phyloP scores from a whole-genome alignment of 2,329 filamentous ascomycete genomes.

The Trichoderma sp. region DNA sequence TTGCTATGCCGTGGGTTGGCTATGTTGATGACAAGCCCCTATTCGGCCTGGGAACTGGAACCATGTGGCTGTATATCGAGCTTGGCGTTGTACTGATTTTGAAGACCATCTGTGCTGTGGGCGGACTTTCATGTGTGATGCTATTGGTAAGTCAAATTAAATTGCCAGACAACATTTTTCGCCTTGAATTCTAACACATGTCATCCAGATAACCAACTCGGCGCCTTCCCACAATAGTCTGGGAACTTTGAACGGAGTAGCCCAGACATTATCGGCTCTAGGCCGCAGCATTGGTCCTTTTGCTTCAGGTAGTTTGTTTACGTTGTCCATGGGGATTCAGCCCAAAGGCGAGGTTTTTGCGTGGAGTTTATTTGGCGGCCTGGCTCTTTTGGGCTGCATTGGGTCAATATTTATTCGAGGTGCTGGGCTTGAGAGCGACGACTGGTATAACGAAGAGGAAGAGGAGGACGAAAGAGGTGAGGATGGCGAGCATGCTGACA shows the following conservation, averaged over 20 bases:
- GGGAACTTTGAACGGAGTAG: slow-evolving; percentile 87
- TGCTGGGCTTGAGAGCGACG: slow-evolving; percentile 57
- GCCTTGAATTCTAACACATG: neutral
- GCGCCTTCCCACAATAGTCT: slow-evolving; percentile 81
- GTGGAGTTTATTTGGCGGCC: slow-evolving; percentile 83
- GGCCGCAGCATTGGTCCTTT: slow-evolving; percentile 88
- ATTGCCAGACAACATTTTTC: neutral
- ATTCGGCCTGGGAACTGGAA: slow-evolving; percentile 60
- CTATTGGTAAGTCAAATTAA: slow-evolving; percentile 62
- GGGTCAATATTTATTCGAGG: slow-evolving; percentile 76
- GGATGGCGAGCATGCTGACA: neutral
- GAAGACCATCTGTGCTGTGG: slow-evolving; percentile 88
- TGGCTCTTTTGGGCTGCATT: slow-evolving; percentile 77
- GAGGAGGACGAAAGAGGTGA: slow-evolving; percentile 28
- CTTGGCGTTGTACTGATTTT: slow-evolving; percentile 77
- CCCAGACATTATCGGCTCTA: slow-evolving; percentile 88
- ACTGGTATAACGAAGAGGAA: slow-evolving; percentile 42
- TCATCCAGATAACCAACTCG: slow-evolving; percentile 79
- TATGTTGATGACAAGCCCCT: slow-evolving; percentile 62
- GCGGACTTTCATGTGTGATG: slow-evolving; percentile 85
- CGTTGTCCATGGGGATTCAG: slow-evolving; percentile 67
- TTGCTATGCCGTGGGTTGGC: slow-evolving; percentile 86
- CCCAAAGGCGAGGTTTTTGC: slow-evolving; percentile 82
- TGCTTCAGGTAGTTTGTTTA: slow-evolving; percentile 82
- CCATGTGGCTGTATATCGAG: slow-evolving; percentile 73